phyloP scores from a whole-genome alignment of 441 rosid species.

The Adansonia rubrostipa region DNA sequence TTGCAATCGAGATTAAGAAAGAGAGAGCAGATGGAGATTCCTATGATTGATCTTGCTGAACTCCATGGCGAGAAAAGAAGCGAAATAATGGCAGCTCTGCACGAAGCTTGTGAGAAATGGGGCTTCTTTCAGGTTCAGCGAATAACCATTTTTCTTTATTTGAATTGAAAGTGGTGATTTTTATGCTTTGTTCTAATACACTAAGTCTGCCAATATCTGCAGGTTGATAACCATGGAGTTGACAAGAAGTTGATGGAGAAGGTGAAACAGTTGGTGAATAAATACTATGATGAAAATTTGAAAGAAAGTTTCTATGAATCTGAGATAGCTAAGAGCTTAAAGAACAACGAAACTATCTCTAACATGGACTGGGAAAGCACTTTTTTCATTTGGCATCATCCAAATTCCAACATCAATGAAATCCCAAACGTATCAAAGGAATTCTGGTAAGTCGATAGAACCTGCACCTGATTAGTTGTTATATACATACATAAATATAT shows the following conservation, averaged over 20 bases:
- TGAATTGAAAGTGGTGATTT: not conserved
- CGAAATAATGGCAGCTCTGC: constrained; percentile 69
- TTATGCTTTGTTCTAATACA: constrained; percentile 21
- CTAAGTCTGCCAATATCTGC: constrained; percentile 28
- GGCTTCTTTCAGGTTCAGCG: constrained; percentile 78
- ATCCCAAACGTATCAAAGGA: constrained; percentile 63
- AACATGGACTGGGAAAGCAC: constrained; percentile 84
- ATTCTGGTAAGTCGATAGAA: constrained; percentile 64
- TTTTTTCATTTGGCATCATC: constrained; percentile 76
- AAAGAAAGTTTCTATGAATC: constrained; percentile 69
- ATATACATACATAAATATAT: too few relatives aligned
- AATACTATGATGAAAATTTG: constrained; percentile 68
- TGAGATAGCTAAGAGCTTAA: constrained; percentile 54
- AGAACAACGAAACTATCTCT: constrained; percentile 38
- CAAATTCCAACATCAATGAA: constrained; percentile 61
- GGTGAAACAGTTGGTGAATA: constrained; percentile 65
- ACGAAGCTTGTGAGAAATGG: constrained; percentile 89
- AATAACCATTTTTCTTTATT: not conserved
- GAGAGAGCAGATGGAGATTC: constrained; percentile 60
- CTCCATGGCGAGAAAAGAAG: constrained; percentile 63
- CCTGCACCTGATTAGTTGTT: not conserved
- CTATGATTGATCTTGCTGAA: constrained; percentile 63
- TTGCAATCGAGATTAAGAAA: constrained; percentile 20
- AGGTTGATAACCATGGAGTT: constrained; percentile 86
- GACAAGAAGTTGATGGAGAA: constrained; percentile 69